Conservation (phyloP, 1,284 basidiomycete genomes). For the Trametes polyzona region DNA sequence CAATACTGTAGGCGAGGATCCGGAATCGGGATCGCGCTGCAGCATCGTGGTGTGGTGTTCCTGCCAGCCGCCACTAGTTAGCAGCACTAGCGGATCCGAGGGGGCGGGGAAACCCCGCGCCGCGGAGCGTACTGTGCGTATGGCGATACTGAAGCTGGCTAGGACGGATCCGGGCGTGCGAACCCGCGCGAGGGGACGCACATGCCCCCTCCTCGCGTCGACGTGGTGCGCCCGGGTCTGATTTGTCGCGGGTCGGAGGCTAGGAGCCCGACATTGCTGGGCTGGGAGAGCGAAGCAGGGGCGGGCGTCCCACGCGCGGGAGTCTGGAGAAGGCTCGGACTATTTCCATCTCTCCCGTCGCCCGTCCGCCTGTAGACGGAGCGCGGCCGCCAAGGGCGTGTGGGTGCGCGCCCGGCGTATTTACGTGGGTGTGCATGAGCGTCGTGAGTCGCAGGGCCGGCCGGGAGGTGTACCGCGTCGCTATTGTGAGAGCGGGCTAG, state of each 20-base stretch:
- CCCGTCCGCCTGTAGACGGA: neutral
- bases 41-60: too few species aligned
- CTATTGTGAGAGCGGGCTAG: neutral
- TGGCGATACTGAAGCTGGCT: too few species aligned
- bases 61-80: too few species aligned
- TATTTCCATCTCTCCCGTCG: neutral
- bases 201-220: too few species aligned
- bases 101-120: neutral
- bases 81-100: too few species aligned
- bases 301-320: neutral
- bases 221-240: neutral
- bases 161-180: neutral
- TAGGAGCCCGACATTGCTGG: neutral
- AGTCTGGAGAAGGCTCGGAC: slow-evolving; percentile 1
- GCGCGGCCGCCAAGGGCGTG: neutral
- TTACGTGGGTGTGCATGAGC: neutral
- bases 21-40: too few species aligned
- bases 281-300: neutral
- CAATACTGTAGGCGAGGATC: too few species aligned
- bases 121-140: neutral
- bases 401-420: neutral
- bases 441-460: neutral
- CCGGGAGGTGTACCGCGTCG: neutral
- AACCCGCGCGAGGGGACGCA: too few species aligned
- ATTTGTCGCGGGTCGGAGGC: neutral